Conservation (phyloP, 139 green algal species). For the Chlamydomonas asymmetrica region DNA sequence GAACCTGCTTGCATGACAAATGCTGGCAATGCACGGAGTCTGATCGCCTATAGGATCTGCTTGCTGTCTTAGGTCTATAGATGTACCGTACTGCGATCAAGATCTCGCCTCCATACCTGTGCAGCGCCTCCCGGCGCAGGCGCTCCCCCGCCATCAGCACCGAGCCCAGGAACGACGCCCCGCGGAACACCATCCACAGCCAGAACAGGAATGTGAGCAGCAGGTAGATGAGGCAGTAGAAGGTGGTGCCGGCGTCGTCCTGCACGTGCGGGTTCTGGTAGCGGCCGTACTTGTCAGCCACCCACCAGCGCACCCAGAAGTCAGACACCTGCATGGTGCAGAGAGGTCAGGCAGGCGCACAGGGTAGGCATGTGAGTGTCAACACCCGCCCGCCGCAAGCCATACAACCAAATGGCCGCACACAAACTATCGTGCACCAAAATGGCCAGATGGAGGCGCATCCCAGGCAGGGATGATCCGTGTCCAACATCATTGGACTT, state of each 20-base stretch:
- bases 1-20: too few species aligned
- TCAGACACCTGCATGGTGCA: conserved; percentile 54
- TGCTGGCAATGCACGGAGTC: too few species aligned
- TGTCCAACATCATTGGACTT: too few species aligned
- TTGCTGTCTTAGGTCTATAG: too few species aligned
- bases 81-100: too few species aligned
- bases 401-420: too few species aligned
- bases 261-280: neutral
- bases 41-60: too few species aligned
- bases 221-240: conserved; percentile 54
- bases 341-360: conserved; percentile 44
- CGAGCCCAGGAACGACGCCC: conserved; percentile 47
- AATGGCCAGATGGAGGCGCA: neutral
- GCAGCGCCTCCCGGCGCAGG: conserved; percentile 9
- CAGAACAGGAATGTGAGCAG: conserved; percentile 39
- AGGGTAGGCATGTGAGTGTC: too few species aligned
- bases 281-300: conserved; percentile 14
- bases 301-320: conserved; percentile 32
- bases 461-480: neutral
- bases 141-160: conserved; percentile 41
- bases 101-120: too few species aligned
- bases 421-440: too few species aligned
- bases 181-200: conserved; percentile 57
- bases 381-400: too few species aligned
- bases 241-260: conserved; percentile 9